Percentiles rank a stretch among this genome's conserved stretches.
phyloP scores from a whole-genome alignment of 768 basidiomycete genomes.

The Psilocybe azurescens region DNA sequence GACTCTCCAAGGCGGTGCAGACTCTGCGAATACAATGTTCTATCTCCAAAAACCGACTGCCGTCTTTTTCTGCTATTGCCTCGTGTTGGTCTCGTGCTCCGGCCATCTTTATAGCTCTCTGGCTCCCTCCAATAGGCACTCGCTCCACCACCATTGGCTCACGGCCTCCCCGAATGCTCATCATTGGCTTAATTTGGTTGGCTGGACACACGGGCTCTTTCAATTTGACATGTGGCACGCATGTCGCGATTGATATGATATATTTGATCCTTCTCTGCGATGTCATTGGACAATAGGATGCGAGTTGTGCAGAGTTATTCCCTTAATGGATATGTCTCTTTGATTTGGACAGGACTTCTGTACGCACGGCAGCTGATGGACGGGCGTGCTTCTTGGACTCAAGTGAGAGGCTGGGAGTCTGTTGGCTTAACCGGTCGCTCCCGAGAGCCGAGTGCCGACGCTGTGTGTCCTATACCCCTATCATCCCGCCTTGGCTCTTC shows the following conservation, averaged over 20 bases:
- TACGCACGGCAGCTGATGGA: background rate
- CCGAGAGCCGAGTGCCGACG: conserved; percentile 1
- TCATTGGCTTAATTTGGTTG: background rate
- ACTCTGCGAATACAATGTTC: background rate
- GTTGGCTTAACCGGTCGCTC: background rate
- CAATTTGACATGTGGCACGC: background rate
- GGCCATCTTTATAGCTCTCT: background rate
- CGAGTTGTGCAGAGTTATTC: background rate
- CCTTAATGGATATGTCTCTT: background rate
- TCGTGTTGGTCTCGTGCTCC: background rate
- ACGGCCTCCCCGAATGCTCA: background rate
- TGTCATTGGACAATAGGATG: background rate
- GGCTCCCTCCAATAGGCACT: background rate
- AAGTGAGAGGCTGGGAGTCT: background rate
- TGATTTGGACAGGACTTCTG: background rate
- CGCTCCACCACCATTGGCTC: background rate
- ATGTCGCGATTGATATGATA: background rate
- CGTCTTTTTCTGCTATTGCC: background rate
- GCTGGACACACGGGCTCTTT: background rate
- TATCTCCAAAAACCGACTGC: background rate
- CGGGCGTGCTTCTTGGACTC: background rate
- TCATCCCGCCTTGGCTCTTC: background rate
- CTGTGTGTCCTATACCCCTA: background rate
- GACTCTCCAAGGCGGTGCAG: background rate
- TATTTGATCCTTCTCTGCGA: background rate